These are phyloP conservation scores for Irpex sp. DNA, from an alignment of 1,284 basidiomycete genomes.

Conservation along the genomic window DNA sequence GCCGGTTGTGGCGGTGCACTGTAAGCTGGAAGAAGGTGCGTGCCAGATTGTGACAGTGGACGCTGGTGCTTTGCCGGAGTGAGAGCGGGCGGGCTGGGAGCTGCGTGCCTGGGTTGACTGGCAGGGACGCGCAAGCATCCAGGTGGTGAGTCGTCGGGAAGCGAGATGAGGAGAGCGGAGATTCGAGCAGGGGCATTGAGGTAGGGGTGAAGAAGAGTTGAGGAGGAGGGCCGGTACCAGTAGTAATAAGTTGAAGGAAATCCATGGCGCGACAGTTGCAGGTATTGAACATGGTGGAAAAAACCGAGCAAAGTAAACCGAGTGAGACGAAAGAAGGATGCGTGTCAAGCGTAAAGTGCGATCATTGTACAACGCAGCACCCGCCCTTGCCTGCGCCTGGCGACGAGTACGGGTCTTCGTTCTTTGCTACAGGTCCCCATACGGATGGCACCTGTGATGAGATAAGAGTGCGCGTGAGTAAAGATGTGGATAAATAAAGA, in stretches of 20 bases:
- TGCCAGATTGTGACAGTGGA: neutral
- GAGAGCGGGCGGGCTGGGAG: neutral
- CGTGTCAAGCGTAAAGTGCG: constrained; percentile 5
- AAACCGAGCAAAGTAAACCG: constrained; percentile 12
- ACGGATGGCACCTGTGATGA: constrained; percentile 73
- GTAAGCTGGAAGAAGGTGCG: neutral
- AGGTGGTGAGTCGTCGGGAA: neutral
- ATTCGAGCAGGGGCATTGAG: neutral
- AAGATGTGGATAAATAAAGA: neutral
- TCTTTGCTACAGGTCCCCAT: constrained; percentile 89
- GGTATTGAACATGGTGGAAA: neutral
- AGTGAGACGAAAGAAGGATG: constrained; percentile 6
- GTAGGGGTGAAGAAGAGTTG: neutral
- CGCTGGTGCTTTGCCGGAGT: neutral
- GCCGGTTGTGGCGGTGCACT: neutral
- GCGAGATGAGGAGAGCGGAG: neutral
- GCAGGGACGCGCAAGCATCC: neutral
- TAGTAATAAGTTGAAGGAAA: neutral
- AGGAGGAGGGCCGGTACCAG: neutral
- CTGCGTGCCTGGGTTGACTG: neutral
- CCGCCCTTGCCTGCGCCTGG: constrained; percentile 50
- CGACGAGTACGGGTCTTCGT: constrained; percentile 85
- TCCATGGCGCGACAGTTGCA: neutral
- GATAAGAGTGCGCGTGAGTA: constrained; percentile 1
- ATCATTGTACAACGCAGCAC: constrained; percentile 50